Evolutionary conservation across 225 moss, liverwort and hornwort genomes (phyloP).

Genomic region (Asterella californica): DNA sequence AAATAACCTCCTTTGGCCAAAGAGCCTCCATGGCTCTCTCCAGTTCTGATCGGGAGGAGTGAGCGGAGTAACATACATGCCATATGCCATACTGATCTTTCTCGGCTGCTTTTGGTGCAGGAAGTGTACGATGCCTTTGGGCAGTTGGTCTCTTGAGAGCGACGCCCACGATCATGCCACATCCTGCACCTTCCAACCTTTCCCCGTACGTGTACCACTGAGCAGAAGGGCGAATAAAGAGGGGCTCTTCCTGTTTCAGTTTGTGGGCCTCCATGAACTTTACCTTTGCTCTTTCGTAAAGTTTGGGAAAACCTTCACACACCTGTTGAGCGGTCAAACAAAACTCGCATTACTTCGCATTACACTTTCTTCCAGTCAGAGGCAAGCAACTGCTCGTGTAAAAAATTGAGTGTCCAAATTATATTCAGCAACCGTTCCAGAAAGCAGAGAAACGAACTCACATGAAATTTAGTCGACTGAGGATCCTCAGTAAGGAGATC

Average conservation of each 20-base stretch:
- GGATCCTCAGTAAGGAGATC: slow-evolving; percentile 54
- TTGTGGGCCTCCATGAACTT: slow-evolving; percentile 52
- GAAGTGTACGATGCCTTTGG: slow-evolving; percentile 26
- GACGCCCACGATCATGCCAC: slow-evolving; percentile 41
- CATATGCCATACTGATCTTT: slow-evolving; percentile 64
- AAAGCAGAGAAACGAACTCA: slow-evolving; percentile 12
- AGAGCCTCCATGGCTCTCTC: slow-evolving; percentile 56
- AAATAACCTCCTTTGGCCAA: slow-evolving; percentile 64
- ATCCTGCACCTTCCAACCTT: slow-evolving; percentile 58
- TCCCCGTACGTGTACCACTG: slow-evolving; percentile 78
- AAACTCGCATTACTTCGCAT: neutral
- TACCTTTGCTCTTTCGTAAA: slow-evolving; percentile 55
- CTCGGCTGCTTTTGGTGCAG: slow-evolving; percentile 50
- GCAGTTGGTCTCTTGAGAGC: slow-evolving; percentile 21
- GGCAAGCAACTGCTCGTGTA: neutral
- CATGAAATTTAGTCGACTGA: slow-evolving; percentile 67
- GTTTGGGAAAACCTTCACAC: slow-evolving; percentile 68
- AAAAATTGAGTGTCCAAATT: neutral
- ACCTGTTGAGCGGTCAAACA: slow-evolving; percentile 33
- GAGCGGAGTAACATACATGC: slow-evolving; percentile 82
- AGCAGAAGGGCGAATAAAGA: slow-evolving; percentile 84
- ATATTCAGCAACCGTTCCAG: neutral
- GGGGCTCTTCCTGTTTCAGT: slow-evolving; percentile 45
- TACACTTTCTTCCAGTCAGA: neutral
- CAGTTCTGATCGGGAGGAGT: slow-evolving; percentile 67